Base-by-base conservation (phyloP, 2,329 filamentous ascomycete species). In the Diaporthe citrichinensis region DNA sequence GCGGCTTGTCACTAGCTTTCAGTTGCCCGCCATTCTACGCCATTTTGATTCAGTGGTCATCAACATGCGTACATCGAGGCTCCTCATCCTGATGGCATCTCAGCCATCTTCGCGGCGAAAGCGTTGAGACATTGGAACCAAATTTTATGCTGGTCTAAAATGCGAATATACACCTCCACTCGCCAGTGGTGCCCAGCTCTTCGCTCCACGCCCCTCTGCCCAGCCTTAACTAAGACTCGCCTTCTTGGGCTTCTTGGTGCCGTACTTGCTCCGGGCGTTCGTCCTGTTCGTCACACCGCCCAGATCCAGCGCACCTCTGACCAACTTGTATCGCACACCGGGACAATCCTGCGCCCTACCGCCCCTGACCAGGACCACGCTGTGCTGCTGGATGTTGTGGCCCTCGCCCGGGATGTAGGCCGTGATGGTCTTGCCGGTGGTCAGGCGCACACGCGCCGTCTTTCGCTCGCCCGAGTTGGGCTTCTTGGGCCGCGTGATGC, bases 381-480 rank as follows among this genome's bases (percentile, higher is more conserved):
- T 97, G 88, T 99, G 97, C 90, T 98, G 97, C 89, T 98, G 96
- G 79, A 98, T 96, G 85, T 98, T 99, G 87, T 99, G 97, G 67
- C 97, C 96, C 90, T 98, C 96, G 71, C 97, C 97, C 46, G 96
- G 95, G 82, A 99, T 98, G 87, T 98, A 98, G 36, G 94, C 95
- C 76, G 95, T 98, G 78, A 99, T 89, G 76, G 97, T 90, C 82
- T 92, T 95, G 73, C 97, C 97, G 78, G 92, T 96, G 76, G 94
- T 97, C 83, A 99, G 88, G 79, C 96, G 90, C 28, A 99, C 93
- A 88, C 96, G 95, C 3, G 96, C 96, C 75, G 95, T 97, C 89
- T 99, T 99, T 78, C 97, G 90, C 89, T 98, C 95, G 74, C 96
- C 97, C 39, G 97, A 99, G 86, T 99, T 99, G 79, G 97, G 97